phyloP scores from a whole-genome alignment of 306 rosid species.

The Astragalus glycyphyllos region DNA sequence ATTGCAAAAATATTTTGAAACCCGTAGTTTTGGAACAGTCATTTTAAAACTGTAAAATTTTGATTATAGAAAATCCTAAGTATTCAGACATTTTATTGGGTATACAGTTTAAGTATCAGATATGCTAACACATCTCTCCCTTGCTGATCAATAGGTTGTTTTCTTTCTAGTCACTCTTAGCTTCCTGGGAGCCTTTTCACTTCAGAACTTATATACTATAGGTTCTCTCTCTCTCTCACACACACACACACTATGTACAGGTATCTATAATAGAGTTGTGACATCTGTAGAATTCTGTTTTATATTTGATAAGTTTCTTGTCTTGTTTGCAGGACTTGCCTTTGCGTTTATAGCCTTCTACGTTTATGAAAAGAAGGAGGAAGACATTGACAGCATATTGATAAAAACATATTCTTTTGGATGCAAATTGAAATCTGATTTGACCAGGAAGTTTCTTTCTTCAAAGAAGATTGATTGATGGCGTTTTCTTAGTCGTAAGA shows the following conservation, averaged over 20 bases:
- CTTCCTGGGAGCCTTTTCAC: constrained; percentile 76
- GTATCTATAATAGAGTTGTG: not conserved
- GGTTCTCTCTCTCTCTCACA: constrained; percentile 65
- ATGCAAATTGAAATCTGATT: constrained; percentile 65
- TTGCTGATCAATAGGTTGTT: constrained; percentile 64
- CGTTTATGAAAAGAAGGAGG: constrained; percentile 79
- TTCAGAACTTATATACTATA: constrained; percentile 63
- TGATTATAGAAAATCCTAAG: constrained; percentile 9
- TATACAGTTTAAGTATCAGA: constrained; percentile 14
- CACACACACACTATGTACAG: too few relatives aligned
- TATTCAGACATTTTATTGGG: not conserved
- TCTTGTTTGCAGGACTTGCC: constrained; percentile 65
- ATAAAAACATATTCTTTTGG: constrained; percentile 52
- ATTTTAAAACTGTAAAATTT: constrained; percentile 20
- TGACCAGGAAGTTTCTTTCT: constrained; percentile 50
- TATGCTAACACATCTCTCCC: constrained; percentile 41
- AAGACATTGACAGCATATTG: constrained; percentile 70
- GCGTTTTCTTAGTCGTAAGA: constrained; percentile 30
- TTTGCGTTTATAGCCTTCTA: constrained; percentile 68
- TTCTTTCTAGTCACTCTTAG: constrained; percentile 68
- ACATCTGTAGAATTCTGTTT: constrained; percentile 18
- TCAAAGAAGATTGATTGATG: constrained; percentile 67
- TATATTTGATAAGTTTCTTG: constrained; percentile 16
- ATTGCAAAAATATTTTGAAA: constrained; percentile 2
- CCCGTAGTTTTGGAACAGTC: not conserved